Percentiles rank a stretch among this genome's conserved stretches.
phyloP scores from a whole-genome alignment of 495 filamentous ascomycete species.

The Aspergillus coremiiformis region DNA sequence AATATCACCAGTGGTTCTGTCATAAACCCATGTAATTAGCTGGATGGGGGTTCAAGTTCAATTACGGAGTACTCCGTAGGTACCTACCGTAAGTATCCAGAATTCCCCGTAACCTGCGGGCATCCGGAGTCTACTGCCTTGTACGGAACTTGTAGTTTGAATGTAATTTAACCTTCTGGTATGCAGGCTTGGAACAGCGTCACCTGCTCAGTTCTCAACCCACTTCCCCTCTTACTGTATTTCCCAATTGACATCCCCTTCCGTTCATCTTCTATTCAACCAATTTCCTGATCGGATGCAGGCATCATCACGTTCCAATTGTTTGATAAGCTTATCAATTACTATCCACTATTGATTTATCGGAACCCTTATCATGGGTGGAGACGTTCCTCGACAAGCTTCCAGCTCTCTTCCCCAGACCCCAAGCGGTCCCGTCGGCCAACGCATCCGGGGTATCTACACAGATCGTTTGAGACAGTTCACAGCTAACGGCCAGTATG shows the following conservation, averaged over 20 bases:
- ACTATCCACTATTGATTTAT: slow-evolving; percentile 1
- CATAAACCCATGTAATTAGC: too few relatives aligned
- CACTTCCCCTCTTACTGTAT: slow-evolving; percentile 4
- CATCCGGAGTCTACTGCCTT: too few relatives aligned
- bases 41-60: too few relatives aligned
- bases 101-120: too few relatives aligned
- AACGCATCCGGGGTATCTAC: slow-evolving; percentile 84
- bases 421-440: slow-evolving; percentile 59
- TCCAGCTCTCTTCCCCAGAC: slow-evolving; percentile 49
- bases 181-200: slow-evolving; percentile 1
- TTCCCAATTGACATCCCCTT: slow-evolving; percentile 9
- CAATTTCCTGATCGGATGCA: slow-evolving; percentile 5
- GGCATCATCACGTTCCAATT: background rate
- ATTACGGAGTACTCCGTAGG: too few relatives aligned
- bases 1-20: too few relatives aligned
- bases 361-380: slow-evolving; percentile 35
- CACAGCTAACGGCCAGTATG: slow-evolving; percentile 73
- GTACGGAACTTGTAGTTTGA: too few relatives aligned
- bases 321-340: background rate
- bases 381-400: slow-evolving; percentile 36
- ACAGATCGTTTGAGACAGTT: slow-evolving; percentile 77
- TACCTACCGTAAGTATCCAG: too few relatives aligned
- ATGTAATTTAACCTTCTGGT: too few relatives aligned
- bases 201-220: background rate
- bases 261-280: slow-evolving; percentile 1